Percentiles rank a stretch among this genome's conserved stretches.
Conservation (phyloP, 75 land plant species). For the Cunninghamia lanceolata region DNA sequence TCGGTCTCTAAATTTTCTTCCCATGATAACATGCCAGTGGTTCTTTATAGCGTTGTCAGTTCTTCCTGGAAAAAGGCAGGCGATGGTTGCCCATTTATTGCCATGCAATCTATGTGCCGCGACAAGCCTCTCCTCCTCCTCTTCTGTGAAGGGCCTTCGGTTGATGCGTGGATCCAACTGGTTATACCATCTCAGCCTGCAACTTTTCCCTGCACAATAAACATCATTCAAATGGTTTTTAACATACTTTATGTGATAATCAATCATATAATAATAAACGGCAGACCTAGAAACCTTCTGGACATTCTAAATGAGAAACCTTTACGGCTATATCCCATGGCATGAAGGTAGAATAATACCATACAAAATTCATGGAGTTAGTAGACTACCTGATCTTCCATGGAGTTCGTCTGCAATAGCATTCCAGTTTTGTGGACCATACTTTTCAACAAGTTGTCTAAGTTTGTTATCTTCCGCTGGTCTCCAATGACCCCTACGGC, state of each 20-base stretch:
- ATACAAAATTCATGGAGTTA: not conserved
- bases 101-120: constrained; percentile 62
- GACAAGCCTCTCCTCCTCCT: constrained; percentile 64
- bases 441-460: constrained; percentile 25
- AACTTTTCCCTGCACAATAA: constrained; percentile 26
- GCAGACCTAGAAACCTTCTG: no score
- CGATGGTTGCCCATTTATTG: constrained; percentile 73
- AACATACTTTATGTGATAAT: no score
- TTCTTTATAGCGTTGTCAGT: constrained; percentile 80
- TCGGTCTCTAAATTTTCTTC: constrained; percentile 45
- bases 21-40: constrained; percentile 84
- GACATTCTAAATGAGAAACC: no score
- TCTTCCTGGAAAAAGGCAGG: constrained; percentile 60
- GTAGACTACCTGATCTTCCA: not conserved
- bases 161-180: constrained; percentile 76
- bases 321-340: no score
- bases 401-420: constrained; percentile 46
- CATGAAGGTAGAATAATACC: not conserved
- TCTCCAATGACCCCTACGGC: constrained; percentile 37
- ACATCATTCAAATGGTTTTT: no score
- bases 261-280: no score
- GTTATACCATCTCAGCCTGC: constrained; percentile 77
- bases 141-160: constrained; percentile 61
- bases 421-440: constrained; percentile 64
- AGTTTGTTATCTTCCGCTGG: constrained; percentile 35